Base-by-base conservation (phyloP, 2,329 filamentous ascomycete species). In the Rugonectria rugulosa region DNA sequence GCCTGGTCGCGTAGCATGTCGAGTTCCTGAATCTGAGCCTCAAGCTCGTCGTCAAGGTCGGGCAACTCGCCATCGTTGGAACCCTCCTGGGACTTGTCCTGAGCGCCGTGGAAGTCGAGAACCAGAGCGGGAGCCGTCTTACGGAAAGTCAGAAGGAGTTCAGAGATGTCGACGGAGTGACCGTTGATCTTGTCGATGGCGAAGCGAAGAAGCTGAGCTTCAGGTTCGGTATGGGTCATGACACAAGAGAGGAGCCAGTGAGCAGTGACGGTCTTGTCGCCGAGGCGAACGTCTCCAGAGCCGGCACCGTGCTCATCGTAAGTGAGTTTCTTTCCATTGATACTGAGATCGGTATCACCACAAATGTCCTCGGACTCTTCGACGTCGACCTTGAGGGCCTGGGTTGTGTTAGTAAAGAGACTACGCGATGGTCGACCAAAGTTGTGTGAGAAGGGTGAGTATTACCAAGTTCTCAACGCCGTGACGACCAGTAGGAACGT, bases 211-310 rank as follows among this genome's bases (percentile, higher is more conserved):
- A 76, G 62, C 62, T 82, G 79, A 43, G 75, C 75, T 43, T 76
- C 68, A 11, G 74, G 71, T 32, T 72, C 66, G 20, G 73, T 70
- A 50, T 74, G 73, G 45, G 74, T 69, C 12, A 73, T 71, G 32
- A 69, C 43, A 57, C 81, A 84, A 54, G 75, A 72, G 53, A 81
- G 77, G 14, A 70, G 66, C 81, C 81, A 84, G 44, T 73, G 71
- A 53, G 78, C 79, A 19, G 72, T 69, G 44, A 72, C 62, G 50
- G 68, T 70, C 51, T 74, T 75, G 23, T 73, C 62, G 24, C 74
- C 69, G 36, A 75, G 70, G 12, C 69, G 68, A 50, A 84, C 68
- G 17, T 71, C 64, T 17, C 79, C 79, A 24, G 72, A 73, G 43
- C 80, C 79, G 37, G 64, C 54, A n/a, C 75, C 75, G 50, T 72